Conservation (phyloP, 768 basidiomycete genomes). For the Suillus variegatus region DNA sequence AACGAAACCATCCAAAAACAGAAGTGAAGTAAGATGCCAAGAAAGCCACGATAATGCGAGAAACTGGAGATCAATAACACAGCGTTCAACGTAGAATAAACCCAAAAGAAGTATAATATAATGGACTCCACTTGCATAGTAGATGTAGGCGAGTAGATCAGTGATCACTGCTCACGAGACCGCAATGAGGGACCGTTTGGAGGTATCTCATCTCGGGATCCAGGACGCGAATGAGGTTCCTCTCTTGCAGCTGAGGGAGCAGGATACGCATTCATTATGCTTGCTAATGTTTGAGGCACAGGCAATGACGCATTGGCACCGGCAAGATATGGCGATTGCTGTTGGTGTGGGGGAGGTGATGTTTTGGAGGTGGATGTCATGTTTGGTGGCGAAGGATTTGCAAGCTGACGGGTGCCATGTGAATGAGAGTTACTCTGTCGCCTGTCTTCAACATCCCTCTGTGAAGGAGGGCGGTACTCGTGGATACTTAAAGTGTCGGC, state of each 20-base stretch:
- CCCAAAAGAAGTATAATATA: slow-evolving; percentile 8
- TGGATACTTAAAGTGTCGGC: slow-evolving; percentile 33
- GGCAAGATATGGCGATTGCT: slow-evolving; percentile 22
- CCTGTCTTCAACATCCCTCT: slow-evolving; percentile 22
- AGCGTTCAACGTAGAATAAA: slow-evolving; percentile 4
- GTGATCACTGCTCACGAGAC: background rate
- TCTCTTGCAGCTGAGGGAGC: slow-evolving; percentile 30
- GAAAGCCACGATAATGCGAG: background rate
- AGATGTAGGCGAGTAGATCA: background rate
- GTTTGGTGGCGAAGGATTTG: slow-evolving; percentile 27
- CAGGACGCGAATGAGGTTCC: slow-evolving; percentile 28
- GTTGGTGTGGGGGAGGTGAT: slow-evolving; percentile 24
- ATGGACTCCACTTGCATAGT: slow-evolving; percentile 4
- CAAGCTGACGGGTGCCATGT: slow-evolving; percentile 15
- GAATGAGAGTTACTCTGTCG: slow-evolving; percentile 17
- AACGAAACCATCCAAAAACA: slow-evolving; percentile 1
- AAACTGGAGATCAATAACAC: background rate
- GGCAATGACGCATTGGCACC: slow-evolving; percentile 22
- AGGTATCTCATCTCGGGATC: slow-evolving; percentile 25
- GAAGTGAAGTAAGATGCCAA: background rate
- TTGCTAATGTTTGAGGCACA: slow-evolving; percentile 60
- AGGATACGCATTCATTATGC: slow-evolving; percentile 73
- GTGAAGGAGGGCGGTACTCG: slow-evolving; percentile 31
- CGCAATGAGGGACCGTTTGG: background rate
- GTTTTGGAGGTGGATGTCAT: slow-evolving; percentile 14